phyloP scores from a whole-genome alignment of 345 rosid genomes.

The Gossypium anomalum region DNA sequence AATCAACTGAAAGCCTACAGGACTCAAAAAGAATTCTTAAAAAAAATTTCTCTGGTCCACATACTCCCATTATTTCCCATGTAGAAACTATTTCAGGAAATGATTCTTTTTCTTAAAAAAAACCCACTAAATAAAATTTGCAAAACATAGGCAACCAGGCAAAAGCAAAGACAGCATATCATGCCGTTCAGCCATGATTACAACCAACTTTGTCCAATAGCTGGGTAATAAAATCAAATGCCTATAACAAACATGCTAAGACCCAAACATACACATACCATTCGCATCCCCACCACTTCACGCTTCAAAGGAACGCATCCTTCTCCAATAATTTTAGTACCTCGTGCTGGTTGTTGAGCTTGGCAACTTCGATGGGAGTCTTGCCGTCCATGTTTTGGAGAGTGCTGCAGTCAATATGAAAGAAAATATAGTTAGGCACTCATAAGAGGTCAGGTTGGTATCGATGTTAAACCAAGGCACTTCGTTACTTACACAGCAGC shows the following conservation, averaged over 20 bases:
- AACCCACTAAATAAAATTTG: neutral
- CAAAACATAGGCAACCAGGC: conserved; percentile 10
- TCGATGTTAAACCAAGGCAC: neutral
- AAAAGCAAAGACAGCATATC: conserved; percentile 1
- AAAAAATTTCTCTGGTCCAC: neutral
- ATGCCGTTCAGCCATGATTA: neutral
- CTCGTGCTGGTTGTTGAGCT: conserved; percentile 86
- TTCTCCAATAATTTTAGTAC: conserved; percentile 91
- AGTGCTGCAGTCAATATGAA: conserved; percentile 42
- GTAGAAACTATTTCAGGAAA: neutral
- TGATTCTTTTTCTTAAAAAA: neutral
- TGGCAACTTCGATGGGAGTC: conserved; percentile 95
- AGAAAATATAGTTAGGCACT: neutral
- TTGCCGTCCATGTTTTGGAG: conserved; percentile 95
- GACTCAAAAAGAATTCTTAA: neutral
- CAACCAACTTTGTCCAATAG: conserved; percentile 9
- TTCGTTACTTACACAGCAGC: conserved; percentile 86
- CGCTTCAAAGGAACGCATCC: conserved; percentile 78
- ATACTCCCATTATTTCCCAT: neutral
- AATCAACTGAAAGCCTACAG: neutral
- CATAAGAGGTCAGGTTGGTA: neutral
- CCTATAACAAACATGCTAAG: conserved; percentile 10
- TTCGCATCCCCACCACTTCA: neutral
- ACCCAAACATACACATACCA: conserved; percentile 8
- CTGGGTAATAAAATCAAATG: conserved; percentile 2